Evolutionary conservation across 257 asterid species (phyloP), one percentile per base, ranked within the genome.

Genomic region (Dorcoceras hygrometricum): DNA sequence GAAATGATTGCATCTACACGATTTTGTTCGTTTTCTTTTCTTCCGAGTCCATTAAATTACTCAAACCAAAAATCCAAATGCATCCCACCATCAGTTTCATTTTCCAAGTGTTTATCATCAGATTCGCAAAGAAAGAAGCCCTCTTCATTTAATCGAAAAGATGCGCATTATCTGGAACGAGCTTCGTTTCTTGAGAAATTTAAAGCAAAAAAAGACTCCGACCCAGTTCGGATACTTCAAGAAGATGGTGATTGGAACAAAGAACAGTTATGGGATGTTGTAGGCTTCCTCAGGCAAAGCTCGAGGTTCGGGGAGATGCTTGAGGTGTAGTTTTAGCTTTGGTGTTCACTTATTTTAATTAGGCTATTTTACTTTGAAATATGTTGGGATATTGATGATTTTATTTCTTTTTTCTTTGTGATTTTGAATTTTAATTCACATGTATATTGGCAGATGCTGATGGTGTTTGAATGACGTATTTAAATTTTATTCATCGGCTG

Each of bases 241-340:
- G 62, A 68, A 14, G 77, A 77, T 27, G 77, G 77, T 18, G 77
- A 68, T 51, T 63, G 77, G 81, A 72, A 72, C 62, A 23, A 68
- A 5, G 69, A 72, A 56, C 65, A 63, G 29, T 64, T 77, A 12
- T 72, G 77, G 81, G 72, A 59, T 63, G 72, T 59, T 55, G 60
- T 72, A 23, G 36, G 27, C 39, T 68, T 72, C 66, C 75, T 77
- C 12, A 34, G 23, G 56, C 54, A 63, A 34, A 48, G 28, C 22
- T 64, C 77, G 46, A 77, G 81, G 50, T 62, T 69, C 18, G 39
- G 19, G 14, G 72, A 77, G 59, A 22, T 68, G 34, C 58, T 64
- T 10, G 68, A 62, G 75, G 77, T 76, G 64, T 26, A 5, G 16
- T 48, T 22, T 63, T 28, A 9, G 24, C n/a, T n/a, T n/a, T n/a